A percentile compares a stretch with the other conserved stretches of the same genome.
phyloP scores from a whole-genome alignment of 129 eudicot genomes.

The Flaveria ramosissima region DNA sequence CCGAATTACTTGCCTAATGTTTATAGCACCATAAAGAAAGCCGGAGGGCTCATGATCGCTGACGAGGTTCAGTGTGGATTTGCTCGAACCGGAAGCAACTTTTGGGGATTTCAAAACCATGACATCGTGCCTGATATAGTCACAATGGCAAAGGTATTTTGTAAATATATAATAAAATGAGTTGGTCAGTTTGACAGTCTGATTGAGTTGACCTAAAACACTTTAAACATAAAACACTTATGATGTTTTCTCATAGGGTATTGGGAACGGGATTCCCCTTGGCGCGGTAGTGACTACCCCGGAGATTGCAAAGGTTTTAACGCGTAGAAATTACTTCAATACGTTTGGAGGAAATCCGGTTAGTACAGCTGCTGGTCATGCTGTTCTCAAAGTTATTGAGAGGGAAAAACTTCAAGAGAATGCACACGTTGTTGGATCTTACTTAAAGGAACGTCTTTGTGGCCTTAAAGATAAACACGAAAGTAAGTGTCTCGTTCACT shows the following conservation, averaged over 20 bases:
- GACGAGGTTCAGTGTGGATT: slow-evolving; percentile 86
- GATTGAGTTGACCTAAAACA: background rate
- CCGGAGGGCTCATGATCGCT: slow-evolving; percentile 76
- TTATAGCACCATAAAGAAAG: slow-evolving; percentile 56
- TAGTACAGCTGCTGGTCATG: slow-evolving; percentile 57
- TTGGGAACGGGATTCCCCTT: slow-evolving; percentile 76
- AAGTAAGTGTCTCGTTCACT: slow-evolving; percentile 8
- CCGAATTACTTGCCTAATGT: slow-evolving; percentile 66
- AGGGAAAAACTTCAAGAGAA: slow-evolving; percentile 60
- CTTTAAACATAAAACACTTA: background rate
- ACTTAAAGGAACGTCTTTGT: slow-evolving; percentile 48
- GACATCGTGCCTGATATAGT: slow-evolving; percentile 76
- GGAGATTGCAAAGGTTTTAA: slow-evolving; percentile 62
- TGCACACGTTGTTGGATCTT: slow-evolving; percentile 51
- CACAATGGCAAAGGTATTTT: slow-evolving; percentile 79
- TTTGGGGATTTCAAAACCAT: slow-evolving; percentile 76
- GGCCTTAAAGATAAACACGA: slow-evolving; percentile 48
- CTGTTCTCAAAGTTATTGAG: slow-evolving; percentile 56
- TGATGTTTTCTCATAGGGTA: slow-evolving; percentile 45
- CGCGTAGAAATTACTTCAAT: slow-evolving; percentile 56
- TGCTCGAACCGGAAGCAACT: slow-evolving; percentile 77
- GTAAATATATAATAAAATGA: background rate
- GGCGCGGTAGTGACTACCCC: slow-evolving; percentile 93
- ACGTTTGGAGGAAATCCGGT: slow-evolving; percentile 70
- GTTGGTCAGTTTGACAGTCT: background rate